These are phyloP conservation scores for Tritrichomonas musculus DNA, from an alignment of 208 protist species.

Conservation along the genomic window DNA sequence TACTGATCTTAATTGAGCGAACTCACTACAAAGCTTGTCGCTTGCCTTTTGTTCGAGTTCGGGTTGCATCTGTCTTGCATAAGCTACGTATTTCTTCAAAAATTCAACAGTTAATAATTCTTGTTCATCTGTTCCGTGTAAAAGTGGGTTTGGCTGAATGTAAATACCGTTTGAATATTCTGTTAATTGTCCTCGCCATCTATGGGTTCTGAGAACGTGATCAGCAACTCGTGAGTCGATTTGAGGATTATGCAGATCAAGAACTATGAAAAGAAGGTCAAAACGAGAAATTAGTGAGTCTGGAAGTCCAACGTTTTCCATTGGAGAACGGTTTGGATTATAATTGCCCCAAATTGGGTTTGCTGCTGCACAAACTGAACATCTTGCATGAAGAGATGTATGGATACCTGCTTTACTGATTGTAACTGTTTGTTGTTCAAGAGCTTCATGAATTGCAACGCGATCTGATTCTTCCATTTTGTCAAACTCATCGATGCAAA, in stretches of 20 bases:
- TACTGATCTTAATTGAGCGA: constrained; percentile 69
- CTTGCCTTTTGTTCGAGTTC: constrained; percentile 57
- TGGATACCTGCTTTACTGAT: constrained; percentile 99
- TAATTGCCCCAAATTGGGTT: constrained; percentile 98
- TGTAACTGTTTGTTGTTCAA: constrained; percentile 99
- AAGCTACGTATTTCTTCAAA: constrained; percentile 84
- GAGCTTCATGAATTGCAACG: constrained; percentile 72
- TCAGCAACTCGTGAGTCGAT: constrained; percentile 75
- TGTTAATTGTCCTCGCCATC: not conserved
- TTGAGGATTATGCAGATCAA: constrained; percentile 79
- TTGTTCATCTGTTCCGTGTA: constrained; percentile 28
- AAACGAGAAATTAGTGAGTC: constrained; percentile 70
- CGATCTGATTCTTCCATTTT: constrained; percentile 94
- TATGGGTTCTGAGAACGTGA: constrained; percentile 67
- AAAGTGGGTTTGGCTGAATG: constrained; percentile 36
- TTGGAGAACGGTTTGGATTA: constrained; percentile 69
- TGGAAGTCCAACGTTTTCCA: constrained; percentile 70
- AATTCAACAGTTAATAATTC: constrained; percentile 76
- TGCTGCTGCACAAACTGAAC: constrained; percentile 93
- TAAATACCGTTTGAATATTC: constrained; percentile 2
- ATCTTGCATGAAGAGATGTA: constrained; percentile 93
- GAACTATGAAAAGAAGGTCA: constrained; percentile 97
- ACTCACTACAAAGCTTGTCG: constrained; percentile 69
- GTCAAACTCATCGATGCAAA: constrained; percentile 99
- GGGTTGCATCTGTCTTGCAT: constrained; percentile 62